A percentile compares a stretch with the other conserved stretches of the same genome.
Conservation (phyloP, 305 asterid species). For the Coffea humblotiana region DNA sequence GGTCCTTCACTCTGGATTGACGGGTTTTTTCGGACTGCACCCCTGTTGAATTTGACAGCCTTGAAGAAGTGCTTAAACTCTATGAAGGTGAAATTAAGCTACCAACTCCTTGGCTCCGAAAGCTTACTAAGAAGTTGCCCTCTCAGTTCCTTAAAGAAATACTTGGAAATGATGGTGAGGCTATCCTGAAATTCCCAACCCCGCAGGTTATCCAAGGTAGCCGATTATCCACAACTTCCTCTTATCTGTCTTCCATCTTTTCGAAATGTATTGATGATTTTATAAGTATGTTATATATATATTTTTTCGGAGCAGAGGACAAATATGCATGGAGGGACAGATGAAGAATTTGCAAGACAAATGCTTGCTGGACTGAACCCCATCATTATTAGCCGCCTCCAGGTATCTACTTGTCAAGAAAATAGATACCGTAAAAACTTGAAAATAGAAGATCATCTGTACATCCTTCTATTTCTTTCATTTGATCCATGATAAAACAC, state of each 20-base stretch:
- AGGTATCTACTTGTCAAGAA: conserved; percentile 32
- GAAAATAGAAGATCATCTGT: neutral
- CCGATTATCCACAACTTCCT: neutral
- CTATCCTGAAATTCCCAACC: conserved; percentile 53
- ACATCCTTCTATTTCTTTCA: neutral
- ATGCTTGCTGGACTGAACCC: conserved; percentile 83
- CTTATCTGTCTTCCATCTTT: neutral
- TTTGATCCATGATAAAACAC: neutral
- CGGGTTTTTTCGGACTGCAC: conserved; percentile 53
- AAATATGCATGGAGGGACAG: conserved; percentile 79
- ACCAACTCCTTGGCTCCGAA: conserved; percentile 39
- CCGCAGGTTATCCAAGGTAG: conserved; percentile 82
- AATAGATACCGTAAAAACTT: neutral
- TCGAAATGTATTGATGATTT: neutral
- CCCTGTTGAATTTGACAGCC: conserved; percentile 59
- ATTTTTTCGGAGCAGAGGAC: conserved; percentile 46
- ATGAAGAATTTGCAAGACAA: conserved; percentile 89
- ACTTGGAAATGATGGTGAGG: conserved; percentile 64
- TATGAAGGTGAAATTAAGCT: conserved; percentile 48
- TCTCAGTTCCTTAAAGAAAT: conserved; percentile 57
- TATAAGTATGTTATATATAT: neutral
- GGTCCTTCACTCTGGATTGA: conserved; percentile 57
- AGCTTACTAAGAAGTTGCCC: conserved; percentile 45
- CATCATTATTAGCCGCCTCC: conserved; percentile 59
- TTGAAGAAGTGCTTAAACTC: conserved; percentile 62